Conservation (phyloP, 2,329 filamentous ascomycete species). For the Conoideocrella luteorostrata region DNA sequence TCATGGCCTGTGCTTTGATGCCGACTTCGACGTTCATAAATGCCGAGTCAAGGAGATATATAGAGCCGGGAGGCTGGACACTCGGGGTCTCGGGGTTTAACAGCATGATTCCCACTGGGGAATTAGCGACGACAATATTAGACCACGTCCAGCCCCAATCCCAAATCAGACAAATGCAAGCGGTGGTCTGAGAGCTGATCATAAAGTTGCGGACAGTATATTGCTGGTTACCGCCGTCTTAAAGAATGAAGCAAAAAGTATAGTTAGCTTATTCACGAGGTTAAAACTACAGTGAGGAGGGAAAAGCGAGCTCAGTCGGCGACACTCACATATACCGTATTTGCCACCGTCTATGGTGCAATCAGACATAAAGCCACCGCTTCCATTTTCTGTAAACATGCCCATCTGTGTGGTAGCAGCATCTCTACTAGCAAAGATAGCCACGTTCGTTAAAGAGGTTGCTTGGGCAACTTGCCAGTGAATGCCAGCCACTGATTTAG, state of each 20-base stretch:
- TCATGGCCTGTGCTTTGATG: conserved; percentile 3
- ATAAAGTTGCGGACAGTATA: conserved; percentile 61
- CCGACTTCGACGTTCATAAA: neutral
- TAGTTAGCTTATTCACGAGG: neutral
- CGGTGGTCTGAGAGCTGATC: conserved; percentile 56
- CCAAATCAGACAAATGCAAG: conserved; percentile 62
- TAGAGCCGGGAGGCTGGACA: neutral
- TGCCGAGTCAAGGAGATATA: conserved; percentile 4
- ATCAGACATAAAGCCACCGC: conserved; percentile 43
- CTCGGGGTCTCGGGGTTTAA: conserved; percentile 1
- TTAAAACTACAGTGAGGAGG: neutral
- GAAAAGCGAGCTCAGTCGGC: too few relatives aligned
- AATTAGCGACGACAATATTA: conserved; percentile 11
- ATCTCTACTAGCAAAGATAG: too few relatives aligned
- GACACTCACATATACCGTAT: conserved; percentile 29
- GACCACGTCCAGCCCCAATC: conserved; percentile 60
- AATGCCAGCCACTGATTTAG: conserved; percentile 35
- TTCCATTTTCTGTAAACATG: conserved; percentile 25
- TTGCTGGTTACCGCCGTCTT: conserved; percentile 50
- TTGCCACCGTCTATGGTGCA: conserved; percentile 55
- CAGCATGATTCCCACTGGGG: conserved; percentile 7
- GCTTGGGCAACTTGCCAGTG: conserved; percentile 56
- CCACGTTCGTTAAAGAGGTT: neutral
- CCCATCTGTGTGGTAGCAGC: conserved; percentile 9
- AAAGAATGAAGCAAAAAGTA: neutral